Conservation (phyloP, 1,139 yeast genomes). For the Hemisphaericaspora xylanilytica region DNA sequence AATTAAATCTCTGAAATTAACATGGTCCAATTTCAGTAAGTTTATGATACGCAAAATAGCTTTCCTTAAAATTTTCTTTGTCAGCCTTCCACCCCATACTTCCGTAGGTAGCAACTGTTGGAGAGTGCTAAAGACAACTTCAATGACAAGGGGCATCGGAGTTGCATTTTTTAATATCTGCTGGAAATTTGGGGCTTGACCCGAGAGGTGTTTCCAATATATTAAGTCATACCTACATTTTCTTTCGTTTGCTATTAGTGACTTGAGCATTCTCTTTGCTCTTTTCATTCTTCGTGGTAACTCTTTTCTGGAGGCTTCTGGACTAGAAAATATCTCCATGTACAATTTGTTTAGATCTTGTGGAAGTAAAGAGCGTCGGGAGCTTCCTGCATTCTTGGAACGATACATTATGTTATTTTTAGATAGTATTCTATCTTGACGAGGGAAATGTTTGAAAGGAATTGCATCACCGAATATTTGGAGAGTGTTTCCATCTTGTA, state of each 20-base stretch:
- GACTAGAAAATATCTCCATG: slow-evolving; percentile 2
- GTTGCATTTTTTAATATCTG: slow-evolving; percentile 19
- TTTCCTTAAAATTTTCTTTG: slow-evolving; percentile 41
- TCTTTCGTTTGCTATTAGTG: slow-evolving; percentile 21
- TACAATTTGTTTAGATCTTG: slow-evolving; percentile 9
- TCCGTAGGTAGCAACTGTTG: slow-evolving; percentile 52
- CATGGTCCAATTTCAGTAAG: slow-evolving; percentile 30
- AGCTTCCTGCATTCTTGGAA: background rate
- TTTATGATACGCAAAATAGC: slow-evolving; percentile 40
- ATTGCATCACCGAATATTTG: slow-evolving; percentile 38
- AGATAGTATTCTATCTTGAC: slow-evolving; percentile 12
- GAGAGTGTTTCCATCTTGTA: slow-evolving; percentile 15
- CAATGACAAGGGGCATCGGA: slow-evolving; percentile 29
- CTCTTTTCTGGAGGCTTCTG: background rate
- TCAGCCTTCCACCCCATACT: slow-evolving; percentile 54
- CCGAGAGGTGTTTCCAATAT: slow-evolving; percentile 7
- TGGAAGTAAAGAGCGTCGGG: slow-evolving; percentile 10
- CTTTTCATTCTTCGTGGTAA: slow-evolving; percentile 7
- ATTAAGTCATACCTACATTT: slow-evolving; percentile 20
- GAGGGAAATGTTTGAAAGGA: slow-evolving; percentile 1
- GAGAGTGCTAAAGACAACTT: slow-evolving; percentile 38
- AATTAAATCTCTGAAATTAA: slow-evolving; percentile 25
- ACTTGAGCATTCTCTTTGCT: slow-evolving; percentile 5
- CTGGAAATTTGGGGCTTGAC: slow-evolving; percentile 14
- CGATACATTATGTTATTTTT: background rate